Evolutionary conservation across 2,329 filamentous ascomycete species (phyloP).

Genomic region (Colletotrichum lindemuthianum): DNA sequence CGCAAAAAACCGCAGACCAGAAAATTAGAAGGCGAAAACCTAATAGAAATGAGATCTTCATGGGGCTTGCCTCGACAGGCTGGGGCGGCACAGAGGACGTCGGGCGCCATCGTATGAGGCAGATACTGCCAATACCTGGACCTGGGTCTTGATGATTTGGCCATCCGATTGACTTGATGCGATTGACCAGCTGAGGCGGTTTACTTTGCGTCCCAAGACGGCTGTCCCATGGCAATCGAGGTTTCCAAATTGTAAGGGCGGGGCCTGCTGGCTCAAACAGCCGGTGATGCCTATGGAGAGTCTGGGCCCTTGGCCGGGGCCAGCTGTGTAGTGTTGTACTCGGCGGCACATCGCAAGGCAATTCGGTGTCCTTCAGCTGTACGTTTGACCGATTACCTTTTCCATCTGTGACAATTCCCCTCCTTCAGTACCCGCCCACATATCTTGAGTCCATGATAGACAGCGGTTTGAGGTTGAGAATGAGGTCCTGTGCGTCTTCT

Average conservation of each 20-base stretch:
- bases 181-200: conserved; percentile 10
- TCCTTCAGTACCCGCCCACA: conserved; percentile 4
- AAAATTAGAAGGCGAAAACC: neutral
- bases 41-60: neutral
- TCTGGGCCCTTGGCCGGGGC: conserved; percentile 9
- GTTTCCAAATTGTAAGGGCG: conserved; percentile 29
- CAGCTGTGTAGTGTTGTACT: conserved; percentile 7
- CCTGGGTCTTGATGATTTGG: conserved; percentile 1
- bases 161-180: conserved; percentile 8
- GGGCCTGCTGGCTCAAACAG: conserved; percentile 30
- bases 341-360: conserved; percentile 16
- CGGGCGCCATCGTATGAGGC: conserved; percentile 1
- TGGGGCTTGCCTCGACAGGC: neutral
- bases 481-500: too few species aligned
- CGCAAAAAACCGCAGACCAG: conserved; percentile 1
- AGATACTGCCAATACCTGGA: conserved; percentile 11
- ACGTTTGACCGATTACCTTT: conserved; percentile 20
- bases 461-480: too few species aligned
- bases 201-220: conserved; percentile 6
- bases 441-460: neutral
- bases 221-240: conserved; percentile 11
- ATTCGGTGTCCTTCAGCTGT: neutral
- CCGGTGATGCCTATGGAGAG: conserved; percentile 21
- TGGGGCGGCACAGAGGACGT: neutral
- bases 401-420: conserved; percentile 9